These are phyloP conservation scores for Prunus kanzakura DNA, from an alignment of 306 rosid species.

Conservation along the genomic window DNA sequence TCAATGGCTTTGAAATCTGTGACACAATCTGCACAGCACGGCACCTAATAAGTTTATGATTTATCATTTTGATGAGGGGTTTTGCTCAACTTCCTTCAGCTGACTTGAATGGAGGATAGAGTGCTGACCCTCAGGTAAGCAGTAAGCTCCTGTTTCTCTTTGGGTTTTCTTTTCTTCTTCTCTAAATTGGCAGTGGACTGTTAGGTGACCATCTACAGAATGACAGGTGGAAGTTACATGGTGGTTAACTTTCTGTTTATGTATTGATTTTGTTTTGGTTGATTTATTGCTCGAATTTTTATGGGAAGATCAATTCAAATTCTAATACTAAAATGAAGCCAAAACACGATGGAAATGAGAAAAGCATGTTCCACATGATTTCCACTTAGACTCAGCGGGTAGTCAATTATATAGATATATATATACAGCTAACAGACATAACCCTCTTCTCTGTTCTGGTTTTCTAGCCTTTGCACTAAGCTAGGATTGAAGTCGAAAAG, in stretches of 20 bases:
- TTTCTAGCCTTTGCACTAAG: background rate
- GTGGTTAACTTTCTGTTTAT: background rate
- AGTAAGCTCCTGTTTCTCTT: background rate
- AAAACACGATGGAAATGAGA: background rate
- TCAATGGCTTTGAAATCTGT: too few species aligned
- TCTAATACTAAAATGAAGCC: background rate
- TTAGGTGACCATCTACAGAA: background rate
- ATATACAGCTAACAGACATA: too few species aligned
- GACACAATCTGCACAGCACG: too few species aligned
- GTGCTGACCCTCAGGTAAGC: background rate
- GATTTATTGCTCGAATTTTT: background rate
- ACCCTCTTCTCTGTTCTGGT: background rate
- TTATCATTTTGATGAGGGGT: too few species aligned
- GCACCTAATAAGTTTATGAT: too few species aligned
- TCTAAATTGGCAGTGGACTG: background rate
- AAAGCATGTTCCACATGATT: background rate
- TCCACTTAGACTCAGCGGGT: background rate
- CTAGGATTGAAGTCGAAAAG: background rate
- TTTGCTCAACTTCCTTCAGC: too few species aligned
- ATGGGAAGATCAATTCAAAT: background rate
- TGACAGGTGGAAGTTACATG: background rate
- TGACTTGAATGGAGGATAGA: too few species aligned
- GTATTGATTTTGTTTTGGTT: background rate
- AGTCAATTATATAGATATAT: too few species aligned
- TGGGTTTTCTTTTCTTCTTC: background rate